Evolutionary conservation across 495 filamentous ascomycete genomes (phyloP).

Genomic region (Xylaria sp.): DNA sequence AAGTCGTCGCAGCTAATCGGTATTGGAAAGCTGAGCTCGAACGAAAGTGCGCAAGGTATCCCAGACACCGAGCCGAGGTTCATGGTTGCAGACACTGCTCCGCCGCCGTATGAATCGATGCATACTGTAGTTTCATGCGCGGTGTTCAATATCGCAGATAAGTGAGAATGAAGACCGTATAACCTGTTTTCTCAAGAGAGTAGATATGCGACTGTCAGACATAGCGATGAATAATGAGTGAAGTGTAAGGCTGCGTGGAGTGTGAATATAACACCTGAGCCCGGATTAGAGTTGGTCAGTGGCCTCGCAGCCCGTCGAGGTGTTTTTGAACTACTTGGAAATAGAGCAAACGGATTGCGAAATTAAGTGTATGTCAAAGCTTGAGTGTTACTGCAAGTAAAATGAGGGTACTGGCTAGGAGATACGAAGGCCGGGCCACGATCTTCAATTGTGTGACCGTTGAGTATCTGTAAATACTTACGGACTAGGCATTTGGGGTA

Average conservation of each 20-base stretch:
- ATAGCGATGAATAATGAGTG: neutral
- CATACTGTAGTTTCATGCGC: neutral
- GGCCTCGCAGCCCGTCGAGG: neutral
- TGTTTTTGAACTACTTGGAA: neutral
- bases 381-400: neutral
- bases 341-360: neutral
- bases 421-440: neutral
- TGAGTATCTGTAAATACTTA: too few species aligned
- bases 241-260: neutral
- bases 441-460: too few species aligned
- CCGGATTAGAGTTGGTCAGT: neutral
- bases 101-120: neutral
- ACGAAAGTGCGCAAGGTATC: neutral
- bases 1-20: too few species aligned
- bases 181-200: neutral
- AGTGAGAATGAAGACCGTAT: neutral
- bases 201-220: neutral
- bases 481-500: too few species aligned
- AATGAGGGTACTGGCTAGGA: neutral
- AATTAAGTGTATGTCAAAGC: neutral
- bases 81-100: neutral
- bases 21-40: neutral
- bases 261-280: neutral
- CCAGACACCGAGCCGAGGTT: neutral
- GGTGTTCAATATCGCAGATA: neutral